Evolutionary conservation across 2,329 filamentous ascomycete genomes (phyloP).

Genomic region (Fusarium nisikadoi): DNA sequence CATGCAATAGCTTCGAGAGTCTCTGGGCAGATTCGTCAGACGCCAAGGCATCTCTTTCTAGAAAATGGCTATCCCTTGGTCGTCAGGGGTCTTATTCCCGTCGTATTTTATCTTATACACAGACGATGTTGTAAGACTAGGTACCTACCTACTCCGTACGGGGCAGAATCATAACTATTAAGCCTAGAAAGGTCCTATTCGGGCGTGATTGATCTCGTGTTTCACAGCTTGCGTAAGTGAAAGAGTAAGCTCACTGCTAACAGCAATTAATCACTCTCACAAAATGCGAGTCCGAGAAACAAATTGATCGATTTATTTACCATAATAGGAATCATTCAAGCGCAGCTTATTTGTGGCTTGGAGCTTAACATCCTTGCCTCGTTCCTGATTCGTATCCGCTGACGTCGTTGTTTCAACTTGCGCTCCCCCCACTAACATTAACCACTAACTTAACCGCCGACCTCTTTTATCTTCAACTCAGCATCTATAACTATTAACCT

Average conservation of each 20-base stretch:
- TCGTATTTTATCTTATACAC: neutral
- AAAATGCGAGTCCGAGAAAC: neutral
- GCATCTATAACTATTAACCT: neutral
- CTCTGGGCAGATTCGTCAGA: neutral
- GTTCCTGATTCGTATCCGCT: slow-evolving; percentile 26
- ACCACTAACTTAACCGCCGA: neutral
- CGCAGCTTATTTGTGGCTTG: slow-evolving; percentile 12
- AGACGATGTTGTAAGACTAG: neutral
- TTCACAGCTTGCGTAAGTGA: neutral
- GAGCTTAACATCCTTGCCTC: slow-evolving; percentile 1
- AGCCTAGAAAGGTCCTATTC: neutral
- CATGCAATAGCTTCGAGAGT: neutral
- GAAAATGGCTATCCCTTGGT: neutral
- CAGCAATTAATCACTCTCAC: neutral
- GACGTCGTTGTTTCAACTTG: slow-evolving; percentile 28
- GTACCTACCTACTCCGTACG: neutral
- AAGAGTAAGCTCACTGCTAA: neutral
- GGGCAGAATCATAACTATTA: neutral
- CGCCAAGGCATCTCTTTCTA: neutral
- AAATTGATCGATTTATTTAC: neutral
- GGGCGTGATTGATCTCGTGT: neutral
- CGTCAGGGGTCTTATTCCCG: slow-evolving; percentile 11
- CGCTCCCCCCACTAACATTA: slow-evolving; percentile 17
- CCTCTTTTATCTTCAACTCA: neutral
- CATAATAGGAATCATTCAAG: slow-evolving; percentile 1